Evolutionary conservation across 257 asterid genomes (phyloP), one percentile per base, ranked within the genome.

Genomic region (Ballota nigra): DNA sequence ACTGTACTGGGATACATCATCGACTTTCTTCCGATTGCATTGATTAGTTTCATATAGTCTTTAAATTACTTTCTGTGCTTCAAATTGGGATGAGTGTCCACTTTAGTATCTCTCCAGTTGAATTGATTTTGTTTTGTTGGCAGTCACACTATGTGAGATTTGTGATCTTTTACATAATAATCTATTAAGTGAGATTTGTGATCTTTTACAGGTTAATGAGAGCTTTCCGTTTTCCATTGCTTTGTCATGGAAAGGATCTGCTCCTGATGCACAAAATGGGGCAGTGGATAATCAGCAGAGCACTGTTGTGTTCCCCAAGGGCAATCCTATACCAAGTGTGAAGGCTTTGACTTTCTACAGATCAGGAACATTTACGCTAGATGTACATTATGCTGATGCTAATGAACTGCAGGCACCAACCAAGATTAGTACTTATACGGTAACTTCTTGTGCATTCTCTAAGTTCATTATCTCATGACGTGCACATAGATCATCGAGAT

Each of bases 331-430:
- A 52, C 96, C 98, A 51, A 92, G 98, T 79, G 87, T 86, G 85
- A 92, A 92, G 85, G 96, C 94, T n/a, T 75, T 89, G 76, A 92
- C 96, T 13, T 89, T 92, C 82, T 87, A 86, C 79, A 72, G 94
- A 74, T 79, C 98, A 12, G 87, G 88, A 23, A 87, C 94, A 6
- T 92, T 89, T 69, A 63, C 88, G 0, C 60, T 86, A 22, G 96
- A 89, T 77, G 85, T 86, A 11, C 90, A 79, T 59, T 92, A 89
- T 83, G 84, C 92, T 51, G 96, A 92, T 77, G 85, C 71, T 76
- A 80, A 76, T 20, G 98, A 85, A 60, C 70, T 89, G 83, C 96
- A 86, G 73, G 91, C 86, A 60, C 86, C 86, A 0, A 73, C 96
- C 55, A 92, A 86, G 77, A 92, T 92, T 78, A 89, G 98, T 72